Evolutionary conservation across 306 rosid species (phyloP), one percentile per base, ranked within the genome.

Genomic region (Trifolium dubium): DNA sequence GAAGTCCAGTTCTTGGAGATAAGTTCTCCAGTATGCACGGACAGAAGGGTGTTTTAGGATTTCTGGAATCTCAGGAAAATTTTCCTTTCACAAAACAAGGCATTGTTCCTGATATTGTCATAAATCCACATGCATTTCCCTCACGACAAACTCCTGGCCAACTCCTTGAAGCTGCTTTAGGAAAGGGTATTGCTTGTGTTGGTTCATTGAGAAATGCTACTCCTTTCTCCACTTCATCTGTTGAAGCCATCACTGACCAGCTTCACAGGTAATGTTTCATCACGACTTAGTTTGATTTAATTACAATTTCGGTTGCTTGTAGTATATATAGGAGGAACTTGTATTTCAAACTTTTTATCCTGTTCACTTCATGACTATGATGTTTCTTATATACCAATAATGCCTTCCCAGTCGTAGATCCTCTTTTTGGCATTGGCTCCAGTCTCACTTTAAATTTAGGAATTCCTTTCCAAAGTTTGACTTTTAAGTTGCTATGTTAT

Each of bases 11-110:
- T 75, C 97, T 92, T 46, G 99, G 99, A 72, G 99, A 95, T 85
- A 95, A 95, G 73, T 94, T 94, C 83, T 94, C 99, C 13, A 92
- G 98, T 71, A 94, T 94, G 99, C 99, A 94, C 41, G 99, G 99
- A 17, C 99, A 94, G 41, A 94, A 94, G 77, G 99, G 97, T 66
- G 99, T 94, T n/a, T 76, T 94, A 49, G 99, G 99, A 9, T 92
- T 84, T 83, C 76, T 94, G 79, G 99, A 92, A 82, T 86, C 88
- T 19, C 93, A 95, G 75, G 99, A 95, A 74, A 95, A 95, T 84
- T 95, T 95, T 59, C 97, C 96, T 35, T 92, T 95, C 81, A 92
- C 99, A 19, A 75, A 86, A 19, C 96, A 92, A 75, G 99, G 99
- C 55, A 87, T 92, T 65, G 98, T 95, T 81, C 99, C 99, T 46